phyloP scores from a whole-genome alignment of 371 early-diverging fungal genomes.

The Lichtheimia ornata region DNA sequence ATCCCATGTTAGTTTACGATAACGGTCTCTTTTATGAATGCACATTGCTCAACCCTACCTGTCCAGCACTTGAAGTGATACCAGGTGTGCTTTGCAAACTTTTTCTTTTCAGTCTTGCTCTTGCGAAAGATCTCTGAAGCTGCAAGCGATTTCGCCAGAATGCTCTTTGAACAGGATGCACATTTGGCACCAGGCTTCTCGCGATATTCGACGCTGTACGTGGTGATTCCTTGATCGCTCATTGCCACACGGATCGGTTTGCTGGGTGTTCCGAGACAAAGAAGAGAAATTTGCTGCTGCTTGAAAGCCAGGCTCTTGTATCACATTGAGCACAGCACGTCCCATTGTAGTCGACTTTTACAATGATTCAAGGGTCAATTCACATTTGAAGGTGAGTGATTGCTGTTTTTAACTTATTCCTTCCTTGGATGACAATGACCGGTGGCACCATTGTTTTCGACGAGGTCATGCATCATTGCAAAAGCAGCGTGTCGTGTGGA shows the following conservation, averaged over 20 bases:
- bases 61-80: constrained; percentile 60
- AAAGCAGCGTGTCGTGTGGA: too few relatives aligned
- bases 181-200: constrained; percentile 47
- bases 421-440: too few relatives aligned
- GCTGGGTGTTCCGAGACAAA: neutral
- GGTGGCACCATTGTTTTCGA: too few relatives aligned
- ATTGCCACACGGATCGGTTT: neutral
- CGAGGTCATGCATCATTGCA: too few relatives aligned
- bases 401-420: too few relatives aligned
- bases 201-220: constrained; percentile 58
- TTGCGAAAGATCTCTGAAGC: constrained; percentile 52
- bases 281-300: neutral
- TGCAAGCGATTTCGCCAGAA: constrained; percentile 54
- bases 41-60: constrained; percentile 25
- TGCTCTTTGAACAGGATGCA: constrained; percentile 42
- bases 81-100: constrained; percentile 55
- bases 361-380: too few relatives aligned
- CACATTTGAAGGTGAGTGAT: too few relatives aligned
- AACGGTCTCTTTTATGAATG: neutral
- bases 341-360: too few relatives aligned
- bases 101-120: constrained; percentile 56
- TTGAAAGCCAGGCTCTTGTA: neutral
- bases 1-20: neutral
- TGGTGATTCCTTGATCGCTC: constrained; percentile 31
- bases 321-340: too few relatives aligned